These are phyloP conservation scores for Leishmania tropica DNA, from an alignment of 208 protist species.

Conservation along the genomic window DNA sequence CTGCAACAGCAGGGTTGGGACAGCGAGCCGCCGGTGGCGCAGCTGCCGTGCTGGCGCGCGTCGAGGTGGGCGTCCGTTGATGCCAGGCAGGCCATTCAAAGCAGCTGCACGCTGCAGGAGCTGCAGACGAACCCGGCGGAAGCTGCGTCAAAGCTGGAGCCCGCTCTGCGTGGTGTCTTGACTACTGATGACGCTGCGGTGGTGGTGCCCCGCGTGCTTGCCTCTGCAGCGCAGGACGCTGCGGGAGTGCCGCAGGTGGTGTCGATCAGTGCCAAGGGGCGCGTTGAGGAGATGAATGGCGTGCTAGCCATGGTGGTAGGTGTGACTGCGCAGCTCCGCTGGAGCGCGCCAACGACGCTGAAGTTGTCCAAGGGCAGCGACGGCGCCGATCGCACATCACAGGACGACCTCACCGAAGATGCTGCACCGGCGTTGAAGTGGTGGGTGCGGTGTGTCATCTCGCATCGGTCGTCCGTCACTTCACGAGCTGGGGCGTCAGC, in stretches of 20 bases:
- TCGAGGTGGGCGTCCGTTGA: not conserved
- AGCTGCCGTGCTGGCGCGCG: slow-evolving; percentile 50
- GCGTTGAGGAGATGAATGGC: slow-evolving; percentile 39
- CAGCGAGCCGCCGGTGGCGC: slow-evolving; percentile 41
- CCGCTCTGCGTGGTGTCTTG: slow-evolving; percentile 7
- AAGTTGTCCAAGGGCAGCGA: slow-evolving; percentile 11
- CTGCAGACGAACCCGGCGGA: slow-evolving; percentile 17
- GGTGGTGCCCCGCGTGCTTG: slow-evolving; percentile 7
- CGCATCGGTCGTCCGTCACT: slow-evolving; percentile 1
- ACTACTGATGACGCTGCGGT: not conserved
- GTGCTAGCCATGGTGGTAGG: slow-evolving; percentile 44
- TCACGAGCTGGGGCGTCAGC: not conserved
- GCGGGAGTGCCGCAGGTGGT: slow-evolving; percentile 37
- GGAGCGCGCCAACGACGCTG: slow-evolving; percentile 15
- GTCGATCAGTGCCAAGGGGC: slow-evolving; percentile 40
- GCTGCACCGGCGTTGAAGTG: slow-evolving; percentile 5
- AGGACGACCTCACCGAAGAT: not conserved
- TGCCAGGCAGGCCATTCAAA: slow-evolving; percentile 8
- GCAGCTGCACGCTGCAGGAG: slow-evolving; percentile 17
- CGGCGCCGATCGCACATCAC: slow-evolving; percentile 5
- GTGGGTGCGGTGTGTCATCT: slow-evolving; percentile 36
- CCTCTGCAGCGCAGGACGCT: slow-evolving; percentile 34
- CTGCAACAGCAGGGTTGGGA: slow-evolving; percentile 69
- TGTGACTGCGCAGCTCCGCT: slow-evolving; percentile 45
- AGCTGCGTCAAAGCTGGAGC: slow-evolving; percentile 17